Conservation (phyloP, 2,329 filamentous ascomycete species). For the Talaromyces amestolkiae region DNA sequence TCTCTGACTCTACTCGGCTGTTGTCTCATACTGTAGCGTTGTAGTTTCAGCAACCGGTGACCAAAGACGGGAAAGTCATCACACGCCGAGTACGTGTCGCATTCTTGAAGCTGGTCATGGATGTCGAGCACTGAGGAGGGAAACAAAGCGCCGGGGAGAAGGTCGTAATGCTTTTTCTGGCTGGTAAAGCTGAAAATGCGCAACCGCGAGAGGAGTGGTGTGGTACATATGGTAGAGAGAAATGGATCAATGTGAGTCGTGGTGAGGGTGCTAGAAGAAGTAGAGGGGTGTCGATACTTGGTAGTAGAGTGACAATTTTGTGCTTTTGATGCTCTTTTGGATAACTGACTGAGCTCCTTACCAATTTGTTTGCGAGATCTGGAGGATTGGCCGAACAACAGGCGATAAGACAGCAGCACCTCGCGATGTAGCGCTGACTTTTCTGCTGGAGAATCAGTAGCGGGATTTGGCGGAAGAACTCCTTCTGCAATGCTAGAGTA, state of each 20-base stretch:
- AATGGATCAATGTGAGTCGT: not conserved
- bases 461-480: not conserved
- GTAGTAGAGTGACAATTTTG: not conserved
- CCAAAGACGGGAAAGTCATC: conserved; percentile 17
- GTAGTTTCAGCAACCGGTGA: conserved; percentile 12
- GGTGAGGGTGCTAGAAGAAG: not conserved
- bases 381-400: conserved; percentile 15
- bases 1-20: conserved; percentile 21
- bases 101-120: conserved; percentile 4
- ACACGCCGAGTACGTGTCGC: conserved; percentile 4
- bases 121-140: conserved; percentile 9
- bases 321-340: not conserved
- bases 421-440: conserved; percentile 5
- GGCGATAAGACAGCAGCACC: conserved; percentile 15
- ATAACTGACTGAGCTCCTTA: not conserved
- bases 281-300: not conserved
- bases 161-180: not conserved
- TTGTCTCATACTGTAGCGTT: conserved; percentile 19
- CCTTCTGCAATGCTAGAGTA: not conserved
- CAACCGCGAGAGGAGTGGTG: not conserved
- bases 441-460: not conserved
- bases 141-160: conserved; percentile 6
- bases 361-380: conserved; percentile 2
- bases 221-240: not conserved
- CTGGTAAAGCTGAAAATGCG: not conserved